Conservation (phyloP, 805 yeast species). For the Zygosaccharomyces gambellarensis region DNA sequence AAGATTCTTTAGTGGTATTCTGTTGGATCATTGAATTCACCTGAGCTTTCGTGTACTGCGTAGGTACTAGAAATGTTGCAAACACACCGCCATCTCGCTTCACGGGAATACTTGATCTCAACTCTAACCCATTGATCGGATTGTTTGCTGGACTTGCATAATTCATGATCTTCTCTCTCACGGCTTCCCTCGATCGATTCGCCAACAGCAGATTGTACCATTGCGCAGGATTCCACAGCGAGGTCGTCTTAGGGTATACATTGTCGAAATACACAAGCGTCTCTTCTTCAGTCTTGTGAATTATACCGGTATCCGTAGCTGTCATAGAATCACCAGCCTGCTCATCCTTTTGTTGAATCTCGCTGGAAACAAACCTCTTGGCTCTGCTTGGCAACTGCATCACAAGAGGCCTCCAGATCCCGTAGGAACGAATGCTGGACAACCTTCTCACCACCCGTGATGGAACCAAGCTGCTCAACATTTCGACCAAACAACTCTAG, state of each 20-base stretch:
- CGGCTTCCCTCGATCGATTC: conserved; percentile 37
- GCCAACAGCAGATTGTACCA: conserved; percentile 39
- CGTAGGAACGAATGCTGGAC: neutral
- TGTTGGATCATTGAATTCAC: conserved; percentile 48
- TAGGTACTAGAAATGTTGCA: conserved; percentile 67
- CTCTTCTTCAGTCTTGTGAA: conserved; percentile 45
- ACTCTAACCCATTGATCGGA: conserved; percentile 40
- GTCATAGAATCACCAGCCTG: conserved; percentile 52
- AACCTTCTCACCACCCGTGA: neutral
- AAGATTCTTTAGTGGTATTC: conserved; percentile 41
- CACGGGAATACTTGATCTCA: conserved; percentile 63
- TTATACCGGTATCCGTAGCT: conserved; percentile 55
- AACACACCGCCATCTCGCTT: conserved; percentile 91
- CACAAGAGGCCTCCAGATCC: neutral
- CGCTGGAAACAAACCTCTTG: conserved; percentile 36
- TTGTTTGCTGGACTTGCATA: conserved; percentile 38
- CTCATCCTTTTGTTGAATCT: conserved; percentile 41
- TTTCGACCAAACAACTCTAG: neutral
- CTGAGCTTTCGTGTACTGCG: conserved; percentile 43
- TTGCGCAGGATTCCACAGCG: conserved; percentile 45
- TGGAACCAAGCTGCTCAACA: neutral
- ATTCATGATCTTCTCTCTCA: conserved; percentile 37
- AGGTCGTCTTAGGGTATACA: conserved; percentile 43
- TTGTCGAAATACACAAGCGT: conserved; percentile 55
- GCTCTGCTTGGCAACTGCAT: neutral